phyloP scores from a whole-genome alignment of 1,139 yeast genomes.

The Blastobotrys elegans region DNA sequence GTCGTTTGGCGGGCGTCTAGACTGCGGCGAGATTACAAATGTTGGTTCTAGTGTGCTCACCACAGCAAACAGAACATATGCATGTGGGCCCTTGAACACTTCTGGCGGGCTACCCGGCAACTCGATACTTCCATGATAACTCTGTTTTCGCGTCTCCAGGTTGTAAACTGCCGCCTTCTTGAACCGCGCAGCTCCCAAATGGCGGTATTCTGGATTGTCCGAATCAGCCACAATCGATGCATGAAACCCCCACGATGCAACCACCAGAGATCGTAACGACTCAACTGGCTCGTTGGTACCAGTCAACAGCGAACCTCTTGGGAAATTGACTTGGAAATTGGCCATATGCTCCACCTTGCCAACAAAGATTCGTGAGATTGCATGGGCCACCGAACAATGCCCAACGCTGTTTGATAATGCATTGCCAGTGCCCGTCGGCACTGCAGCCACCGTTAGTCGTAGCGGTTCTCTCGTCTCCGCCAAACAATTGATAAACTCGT shows the following conservation, averaged over 20 bases:
- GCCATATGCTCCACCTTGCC: slow-evolving; percentile 42
- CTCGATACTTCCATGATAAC: slow-evolving; percentile 43
- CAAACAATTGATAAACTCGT: slow-evolving; percentile 65
- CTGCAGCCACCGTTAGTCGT: slow-evolving; percentile 40
- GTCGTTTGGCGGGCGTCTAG: slow-evolving; percentile 36
- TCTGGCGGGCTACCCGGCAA: slow-evolving; percentile 12
- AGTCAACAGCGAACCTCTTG: slow-evolving; percentile 27
- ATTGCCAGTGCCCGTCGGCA: slow-evolving; percentile 88
- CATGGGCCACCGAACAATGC: slow-evolving; percentile 39
- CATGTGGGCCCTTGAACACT: slow-evolving; percentile 42
- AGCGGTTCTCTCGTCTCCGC: slow-evolving; percentile 17
- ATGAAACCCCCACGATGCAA: slow-evolving; percentile 81
- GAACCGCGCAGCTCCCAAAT: slow-evolving; percentile 63
- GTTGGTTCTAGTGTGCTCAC: slow-evolving; percentile 60
- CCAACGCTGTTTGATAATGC: slow-evolving; percentile 66
- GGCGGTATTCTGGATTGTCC: slow-evolving; percentile 62
- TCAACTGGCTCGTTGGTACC: slow-evolving; percentile 15
- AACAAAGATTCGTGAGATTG: slow-evolving; percentile 41
- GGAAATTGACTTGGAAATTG: slow-evolving; percentile 51
- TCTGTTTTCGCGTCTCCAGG: slow-evolving; percentile 41
- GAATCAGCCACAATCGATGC: slow-evolving; percentile 79
- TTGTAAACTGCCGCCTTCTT: slow-evolving; percentile 60
- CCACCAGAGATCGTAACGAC: slow-evolving; percentile 52
- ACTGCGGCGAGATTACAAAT: slow-evolving; percentile 69
- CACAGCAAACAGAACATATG: slow-evolving; percentile 64